Evolutionary conservation across 305 asterid species (phyloP).

Genomic region (Solanum hybrid): DNA sequence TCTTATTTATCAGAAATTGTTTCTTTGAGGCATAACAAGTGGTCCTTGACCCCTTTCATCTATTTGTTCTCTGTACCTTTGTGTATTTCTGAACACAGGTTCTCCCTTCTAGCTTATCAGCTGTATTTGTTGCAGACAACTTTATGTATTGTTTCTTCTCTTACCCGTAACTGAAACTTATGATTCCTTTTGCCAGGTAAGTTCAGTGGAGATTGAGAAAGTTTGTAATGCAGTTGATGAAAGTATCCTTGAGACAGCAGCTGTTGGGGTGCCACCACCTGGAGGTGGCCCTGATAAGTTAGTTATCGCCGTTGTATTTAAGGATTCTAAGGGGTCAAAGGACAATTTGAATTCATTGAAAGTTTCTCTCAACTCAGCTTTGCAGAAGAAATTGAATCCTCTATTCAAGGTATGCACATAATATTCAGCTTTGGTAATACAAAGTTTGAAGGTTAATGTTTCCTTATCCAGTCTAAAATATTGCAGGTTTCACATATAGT

Average conservation of each 20-base stretch:
- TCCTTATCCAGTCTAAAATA: constrained; percentile 8
- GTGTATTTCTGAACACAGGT: neutral
- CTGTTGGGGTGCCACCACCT: constrained; percentile 72
- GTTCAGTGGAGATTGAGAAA: constrained; percentile 94
- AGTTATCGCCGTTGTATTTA: constrained; percentile 63
- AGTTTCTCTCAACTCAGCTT: constrained; percentile 61
- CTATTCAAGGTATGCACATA: constrained; percentile 58
- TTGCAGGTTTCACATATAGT: constrained; percentile 62
- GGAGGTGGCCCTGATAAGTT: constrained; percentile 93
- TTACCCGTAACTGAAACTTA: neutral
- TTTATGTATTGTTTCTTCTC: neutral
- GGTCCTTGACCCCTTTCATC: neutral
- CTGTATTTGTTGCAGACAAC: neutral
- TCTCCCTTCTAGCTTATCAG: neutral
- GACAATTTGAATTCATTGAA: constrained; percentile 27
- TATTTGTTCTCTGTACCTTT: neutral
- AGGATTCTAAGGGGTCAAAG: constrained; percentile 29
- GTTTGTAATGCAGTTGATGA: constrained; percentile 60
- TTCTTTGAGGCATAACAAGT: neutral
- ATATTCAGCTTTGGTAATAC: neutral
- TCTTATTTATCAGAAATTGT: neutral
- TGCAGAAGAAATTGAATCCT: constrained; percentile 84
- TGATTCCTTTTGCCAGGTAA: constrained; percentile 44
- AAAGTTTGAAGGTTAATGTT: neutral
- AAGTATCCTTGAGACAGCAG: constrained; percentile 80